A percentile compares a stretch with the other conserved stretches of the same genome.
Conservation (phyloP, 805 yeast genomes). For the Kazachstania viticola region DNA sequence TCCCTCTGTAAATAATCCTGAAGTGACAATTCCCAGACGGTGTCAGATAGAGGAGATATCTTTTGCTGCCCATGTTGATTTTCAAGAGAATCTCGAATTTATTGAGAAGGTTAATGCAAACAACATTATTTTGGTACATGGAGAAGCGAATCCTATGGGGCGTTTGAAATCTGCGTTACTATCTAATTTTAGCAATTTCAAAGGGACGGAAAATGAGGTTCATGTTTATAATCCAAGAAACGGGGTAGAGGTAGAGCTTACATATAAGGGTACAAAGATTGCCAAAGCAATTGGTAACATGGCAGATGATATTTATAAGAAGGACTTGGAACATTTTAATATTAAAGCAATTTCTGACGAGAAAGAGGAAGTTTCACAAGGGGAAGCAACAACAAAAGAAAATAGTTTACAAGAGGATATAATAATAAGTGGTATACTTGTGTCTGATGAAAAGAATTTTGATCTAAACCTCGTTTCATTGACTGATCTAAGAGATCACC, state of each 20-base stretch:
- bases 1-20: slow-evolving; percentile 73
- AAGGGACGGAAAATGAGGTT: slow-evolving; percentile 81
- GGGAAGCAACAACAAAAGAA: not conserved
- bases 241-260: slow-evolving; percentile 65
- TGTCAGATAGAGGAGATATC: slow-evolving; percentile 85
- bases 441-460: slow-evolving; percentile 68
- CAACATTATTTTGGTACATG: slow-evolving; percentile 86
- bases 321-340: slow-evolving; percentile 14
- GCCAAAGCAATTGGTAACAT: slow-evolving; percentile 64
- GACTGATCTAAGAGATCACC: slow-evolving; percentile 77
- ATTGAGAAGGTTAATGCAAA: slow-evolving; percentile 80
- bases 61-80: slow-evolving; percentile 99
- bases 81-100: slow-evolving; percentile 82
- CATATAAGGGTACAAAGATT: slow-evolving; percentile 71
- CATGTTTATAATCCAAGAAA: slow-evolving; percentile 87
- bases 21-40: slow-evolving; percentile 74
- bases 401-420: slow-evolving; percentile 37
- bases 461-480: slow-evolving; percentile 73
- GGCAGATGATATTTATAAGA: slow-evolving; percentile 34
- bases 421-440: slow-evolving; percentile 69
- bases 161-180: slow-evolving; percentile 84
- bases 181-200: slow-evolving; percentile 71
- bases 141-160: slow-evolving; percentile 98
- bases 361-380: not conserved
- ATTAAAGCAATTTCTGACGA: slow-evolving; percentile 34